Evolutionary conservation across 352 stramenopile species (phyloP), one percentile per base, ranked within the genome.

Genomic region (Globisporangium viniferum): DNA sequence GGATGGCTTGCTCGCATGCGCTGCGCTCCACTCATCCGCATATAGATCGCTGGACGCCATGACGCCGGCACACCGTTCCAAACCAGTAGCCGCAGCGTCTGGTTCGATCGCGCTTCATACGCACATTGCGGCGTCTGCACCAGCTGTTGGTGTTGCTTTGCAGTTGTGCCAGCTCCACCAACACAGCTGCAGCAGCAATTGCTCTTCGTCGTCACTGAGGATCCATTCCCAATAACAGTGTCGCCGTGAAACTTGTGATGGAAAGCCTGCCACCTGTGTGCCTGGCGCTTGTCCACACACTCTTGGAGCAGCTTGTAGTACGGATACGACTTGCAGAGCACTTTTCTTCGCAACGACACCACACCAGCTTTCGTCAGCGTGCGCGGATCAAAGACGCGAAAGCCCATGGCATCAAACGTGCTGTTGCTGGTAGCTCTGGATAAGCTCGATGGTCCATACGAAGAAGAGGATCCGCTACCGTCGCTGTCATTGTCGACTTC

Each of bases 41-140:
- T 73, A 67, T 90, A 92, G 24, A 88, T 35, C 12, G 67, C 46
- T 24, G 72, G 72, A 24, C 84, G 81, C 59, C 71, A 75, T 1
- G 66, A 68, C 12, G 77, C 67, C 1, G 84, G 81, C 24, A 92
- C 82, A 2, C 84, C 84, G 29, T 69, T 55, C 84, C 84, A 92
- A 3, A 82, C 67, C 3, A 90, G 66, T 8, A 69, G 64, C 48
- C 68, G 77, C 6, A 84, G 61, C 7, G 24, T 35, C 33, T 49
- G 18, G 27, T 36, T 64, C 9, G 35, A 14, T 3, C 65, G 46
- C 22, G 22, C 35, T 31, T 61, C 66, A 29, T 71, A 73, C 1
- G 56, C 60, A 61, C 65, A 68, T 12, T 12, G 53, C 5, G 15
- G 35, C n/a, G 27, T 29, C 51, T 66, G 29, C 12, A 44, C 14